Conservation (phyloP, 768 basidiomycete genomes). For the Boletus eberwhitei region DNA sequence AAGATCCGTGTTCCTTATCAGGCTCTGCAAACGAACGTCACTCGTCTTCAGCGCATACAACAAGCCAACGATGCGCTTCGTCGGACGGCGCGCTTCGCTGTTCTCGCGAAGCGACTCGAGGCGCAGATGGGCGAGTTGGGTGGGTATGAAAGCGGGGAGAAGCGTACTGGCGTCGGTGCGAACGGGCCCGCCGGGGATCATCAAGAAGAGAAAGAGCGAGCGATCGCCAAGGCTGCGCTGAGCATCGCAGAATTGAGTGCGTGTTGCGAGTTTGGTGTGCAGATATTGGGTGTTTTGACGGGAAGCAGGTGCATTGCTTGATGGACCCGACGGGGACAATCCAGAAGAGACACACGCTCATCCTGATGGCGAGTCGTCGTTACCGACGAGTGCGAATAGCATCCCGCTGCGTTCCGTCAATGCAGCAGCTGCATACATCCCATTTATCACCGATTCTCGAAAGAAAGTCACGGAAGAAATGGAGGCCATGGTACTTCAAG, state of each 20-base stretch:
- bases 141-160: slow-evolving; percentile 5
- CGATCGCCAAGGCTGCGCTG: slow-evolving; percentile 91
- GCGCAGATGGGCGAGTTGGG: slow-evolving; percentile 75
- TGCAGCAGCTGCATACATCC: slow-evolving; percentile 65
- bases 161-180: neutral
- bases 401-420: slow-evolving; percentile 72
- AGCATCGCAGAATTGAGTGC: slow-evolving; percentile 87
- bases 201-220: slow-evolving; percentile 81
- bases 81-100: slow-evolving; percentile 79
- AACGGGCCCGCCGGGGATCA: slow-evolving; percentile 30
- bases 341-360: neutral
- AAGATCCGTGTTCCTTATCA: slow-evolving; percentile 88
- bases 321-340: slow-evolving; percentile 33
- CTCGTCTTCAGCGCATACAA: slow-evolving; percentile 73
- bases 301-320: slow-evolving; percentile 47
- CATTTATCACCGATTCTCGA: slow-evolving; percentile 69
- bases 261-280: slow-evolving; percentile 24
- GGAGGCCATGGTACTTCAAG: slow-evolving; percentile 85
- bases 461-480: slow-evolving; percentile 76
- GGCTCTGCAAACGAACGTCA: slow-evolving; percentile 66
- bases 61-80: slow-evolving; percentile 83
- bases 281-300: slow-evolving; percentile 1
- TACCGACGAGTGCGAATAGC: slow-evolving; percentile 20
- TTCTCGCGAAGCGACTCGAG: slow-evolving; percentile 79
- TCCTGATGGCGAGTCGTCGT: slow-evolving; percentile 7